Evolutionary conservation across 805 yeast genomes (phyloP), one percentile per base, ranked within the genome.

Genomic region (Starmerella davenportii): DNA sequence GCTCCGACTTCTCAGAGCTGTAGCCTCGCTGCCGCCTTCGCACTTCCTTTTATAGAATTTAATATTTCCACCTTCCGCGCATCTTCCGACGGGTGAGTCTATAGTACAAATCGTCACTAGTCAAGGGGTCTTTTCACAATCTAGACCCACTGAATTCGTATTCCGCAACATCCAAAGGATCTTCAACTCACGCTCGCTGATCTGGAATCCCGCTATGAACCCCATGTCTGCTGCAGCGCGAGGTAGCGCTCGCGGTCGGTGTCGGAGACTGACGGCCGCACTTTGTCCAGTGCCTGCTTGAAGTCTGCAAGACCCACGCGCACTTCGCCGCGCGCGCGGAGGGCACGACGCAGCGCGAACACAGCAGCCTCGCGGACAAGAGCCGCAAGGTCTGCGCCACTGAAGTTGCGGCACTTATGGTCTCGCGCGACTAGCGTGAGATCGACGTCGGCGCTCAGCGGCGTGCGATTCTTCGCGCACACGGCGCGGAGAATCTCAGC

Each of bases 301-400:
- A 87, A 87, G 55, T 90, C 93, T 1, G 61, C 66, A 40, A 54
- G 54, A 0, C 75, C 69, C 7, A 87, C 93, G 7, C 54, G 50
- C 13, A 78, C 66, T 2, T 17, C 9, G 21, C 34, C 47, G 51
- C 45, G 37, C 11, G 34, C 46, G 4, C 33, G 47, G 32, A 64
- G 64, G n/a, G 63, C 54, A 40, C 63, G 51, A 37, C 68, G 71
- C 56, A 85, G 65, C 1, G 95, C 92, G 37, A 71, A 61, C 4
- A 84, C 90, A 48, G 93, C 84, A n/a, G 96, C 93, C 54, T 90
- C 96, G 51, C 95, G 68, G 1, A 80, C 87, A 41, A 90, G 61
- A 2, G 95, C 82, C 1, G 93, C 82, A 40, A 90, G 65, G 64
- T 90, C 98, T 0, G 98, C 98, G 54, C 98, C 98, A 3, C 93